Evolutionary conservation across 257 asterid species (phyloP), one percentile per base, ranked within the genome.

Genomic region (Eucommia ulmoides): DNA sequence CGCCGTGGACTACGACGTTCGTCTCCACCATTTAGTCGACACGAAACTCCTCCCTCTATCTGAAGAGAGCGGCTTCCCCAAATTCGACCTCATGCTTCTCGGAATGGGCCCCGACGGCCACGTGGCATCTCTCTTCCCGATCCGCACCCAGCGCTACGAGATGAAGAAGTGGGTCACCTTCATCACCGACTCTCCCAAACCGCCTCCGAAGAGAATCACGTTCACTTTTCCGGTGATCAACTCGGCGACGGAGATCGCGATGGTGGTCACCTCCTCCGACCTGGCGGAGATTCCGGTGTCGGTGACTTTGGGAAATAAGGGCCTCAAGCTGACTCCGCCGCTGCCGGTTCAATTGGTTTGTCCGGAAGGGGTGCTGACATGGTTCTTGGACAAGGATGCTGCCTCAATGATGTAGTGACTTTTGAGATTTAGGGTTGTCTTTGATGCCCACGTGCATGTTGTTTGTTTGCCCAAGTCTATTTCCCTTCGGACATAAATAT

Each of bases 81-180:
- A 80, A 64, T 85, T 89, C 49, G 98, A 89, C 54, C 82, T 81
- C 38, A 75, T 85, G 91, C 81, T 85, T 22, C 62, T 89, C 73
- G 96, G 98, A 20, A 89, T 89, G 94, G 98, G 96, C n/a, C 96
- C 96, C 0, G 94, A 89, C 20, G 98, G 98, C 20, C 98, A 89
- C 61, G 65, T 85, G 15, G 98, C 98, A 33, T 89, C 98, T 52
- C 62, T 89, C 19, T 89, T 85, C 58, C 98, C 96, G 0, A 93
- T 78, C 33, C 98, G 85, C 52, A 86, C 79, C 53, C 88, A 78
- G 18, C 62, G 80, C 56, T 68, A 78, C 22, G 92, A 82, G 62
- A 75, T 66, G 0, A 60, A 82, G 61, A 85, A 80, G 68, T 89
- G 96, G 96, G 92, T 82, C 46, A 18, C 88, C n/a, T 82, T 42